These are phyloP conservation scores for Clarireedia homoeocarpa DNA, from an alignment of 2,329 filamentous ascomycete genomes.

Conservation along the genomic window DNA sequence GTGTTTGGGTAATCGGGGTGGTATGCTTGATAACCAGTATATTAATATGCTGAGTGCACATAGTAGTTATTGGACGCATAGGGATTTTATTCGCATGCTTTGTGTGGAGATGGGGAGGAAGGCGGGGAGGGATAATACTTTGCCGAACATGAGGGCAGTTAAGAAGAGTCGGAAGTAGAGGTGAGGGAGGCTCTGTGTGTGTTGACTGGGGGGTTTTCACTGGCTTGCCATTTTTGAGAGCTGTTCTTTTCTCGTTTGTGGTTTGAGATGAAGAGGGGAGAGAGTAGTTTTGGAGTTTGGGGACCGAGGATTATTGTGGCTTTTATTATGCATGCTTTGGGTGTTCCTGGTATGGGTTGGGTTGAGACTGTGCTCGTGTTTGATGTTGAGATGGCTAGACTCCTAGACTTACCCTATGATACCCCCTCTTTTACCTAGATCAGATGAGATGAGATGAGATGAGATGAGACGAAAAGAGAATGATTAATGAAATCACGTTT, in stretches of 20 bases:
- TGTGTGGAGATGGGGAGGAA: constrained; percentile 79
- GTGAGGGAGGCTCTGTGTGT: background rate
- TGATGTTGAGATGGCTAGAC: no score
- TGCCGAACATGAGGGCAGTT: constrained; percentile 50
- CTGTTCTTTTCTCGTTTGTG: background rate
- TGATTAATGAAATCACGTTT: constrained; percentile 4
- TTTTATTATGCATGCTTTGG: no score
- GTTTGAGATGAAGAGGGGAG: no score
- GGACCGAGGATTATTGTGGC: no score
- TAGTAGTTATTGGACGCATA: constrained; percentile 84
- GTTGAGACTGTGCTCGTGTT: no score
- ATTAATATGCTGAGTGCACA: constrained; percentile 95
- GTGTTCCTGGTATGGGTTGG: no score
- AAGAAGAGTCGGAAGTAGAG: constrained; percentile 34
- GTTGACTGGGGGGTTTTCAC: background rate
- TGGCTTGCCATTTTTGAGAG: background rate
- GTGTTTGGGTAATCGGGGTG: constrained; percentile 74
- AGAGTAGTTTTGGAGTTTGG: no score
- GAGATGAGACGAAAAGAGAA: constrained; percentile 20
- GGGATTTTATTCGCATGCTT: constrained; percentile 83
- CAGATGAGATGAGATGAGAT: no score
- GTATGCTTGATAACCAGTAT: constrained; percentile 89
- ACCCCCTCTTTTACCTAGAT: background rate
- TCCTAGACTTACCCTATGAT: no score
- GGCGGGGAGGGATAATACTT: constrained; percentile 53